A percentile compares a stretch with the other conserved stretches of the same genome.
These are phyloP conservation scores for Forsythia suspensa DNA, from an alignment of 257 asterid genomes.

Conservation along the genomic window DNA sequence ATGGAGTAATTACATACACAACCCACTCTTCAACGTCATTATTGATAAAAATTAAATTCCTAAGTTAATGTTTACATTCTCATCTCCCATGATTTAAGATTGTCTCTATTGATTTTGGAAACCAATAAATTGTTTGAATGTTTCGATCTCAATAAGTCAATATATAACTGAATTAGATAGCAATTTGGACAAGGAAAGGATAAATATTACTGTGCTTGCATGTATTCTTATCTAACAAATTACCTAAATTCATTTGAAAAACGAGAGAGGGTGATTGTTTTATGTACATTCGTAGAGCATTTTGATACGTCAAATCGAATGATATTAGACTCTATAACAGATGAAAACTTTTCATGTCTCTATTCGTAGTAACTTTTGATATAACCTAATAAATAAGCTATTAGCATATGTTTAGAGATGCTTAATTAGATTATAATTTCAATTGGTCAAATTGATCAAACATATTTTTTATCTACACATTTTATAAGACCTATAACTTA, in stretches of 20 bases:
- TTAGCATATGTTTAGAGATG: too few species aligned
- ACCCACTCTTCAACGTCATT: constrained; percentile 15
- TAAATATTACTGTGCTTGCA: background rate
- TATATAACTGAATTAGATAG: background rate
- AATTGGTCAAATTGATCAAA: too few species aligned
- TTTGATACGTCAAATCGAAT: background rate
- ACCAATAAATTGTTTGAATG: background rate
- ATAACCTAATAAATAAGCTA: too few species aligned
- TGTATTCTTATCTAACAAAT: too few species aligned
- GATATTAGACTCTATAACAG: too few species aligned
- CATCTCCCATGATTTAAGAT: background rate
- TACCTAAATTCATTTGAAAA: background rate
- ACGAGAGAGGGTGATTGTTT: background rate
- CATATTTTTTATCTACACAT: too few species aligned
- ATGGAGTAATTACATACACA: background rate
- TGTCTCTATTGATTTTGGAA: too few species aligned
- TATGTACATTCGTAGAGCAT: background rate
- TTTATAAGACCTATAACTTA: too few species aligned
- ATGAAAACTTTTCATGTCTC: too few species aligned
- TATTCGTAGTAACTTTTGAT: too few species aligned
- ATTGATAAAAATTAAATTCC: background rate
- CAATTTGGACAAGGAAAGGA: background rate
- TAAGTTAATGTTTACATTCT: background rate
- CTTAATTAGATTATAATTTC: too few species aligned
- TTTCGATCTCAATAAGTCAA: background rate